Evolutionary conservation across 345 rosid species (phyloP), one percentile per base, ranked within the genome.

Genomic region (Carallia pectinifolia): DNA sequence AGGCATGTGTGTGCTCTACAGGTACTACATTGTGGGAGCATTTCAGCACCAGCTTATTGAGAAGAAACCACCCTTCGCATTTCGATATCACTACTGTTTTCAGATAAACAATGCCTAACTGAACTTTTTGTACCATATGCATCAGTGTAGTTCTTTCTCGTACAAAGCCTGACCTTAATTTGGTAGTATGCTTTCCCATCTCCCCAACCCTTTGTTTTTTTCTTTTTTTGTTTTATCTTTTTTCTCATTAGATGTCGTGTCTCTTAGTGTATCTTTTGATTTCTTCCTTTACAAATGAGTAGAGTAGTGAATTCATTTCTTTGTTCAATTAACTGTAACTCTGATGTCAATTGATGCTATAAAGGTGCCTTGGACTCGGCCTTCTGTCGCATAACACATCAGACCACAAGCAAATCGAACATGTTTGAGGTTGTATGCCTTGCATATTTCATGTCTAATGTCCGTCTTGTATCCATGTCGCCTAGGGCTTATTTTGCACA

Each of bases 51-150:
- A 40, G 44, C 55, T 53, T 56, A 10, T 56, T 9, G 60, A 56
- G 27, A 30, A 56, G 29, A 56, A 19, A 9, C 60, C 65, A 6
- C 18, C 5, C 37, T 40, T 65, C 61, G 65, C 40, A 6, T 61
- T 56, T 66, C 61, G 74, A 44, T 68, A 12, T 67, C 19, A 27
- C 40, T 66, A 78, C 75, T 37, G n/a, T 73, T 54, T 68, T 79
- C 77, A 10, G 68, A 65, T 53, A 69, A 76, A 65, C 4, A 50
- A 62, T 27, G 62, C 52, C 66, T 68, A 18, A n/a, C 64, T 56
- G 70, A 68, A 62, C 54, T 52, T 74, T 55, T 56, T 56, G 60
- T 56, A 27, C 60, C 34, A 56, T 56, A 56, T 30, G 17, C 50
- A 12, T 61, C 71, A 73, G 77, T 61, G 40, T 56, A 58, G 80